phyloP scores from a whole-genome alignment of 1,139 yeast species.

The Yamadazyma jaroonii region DNA sequence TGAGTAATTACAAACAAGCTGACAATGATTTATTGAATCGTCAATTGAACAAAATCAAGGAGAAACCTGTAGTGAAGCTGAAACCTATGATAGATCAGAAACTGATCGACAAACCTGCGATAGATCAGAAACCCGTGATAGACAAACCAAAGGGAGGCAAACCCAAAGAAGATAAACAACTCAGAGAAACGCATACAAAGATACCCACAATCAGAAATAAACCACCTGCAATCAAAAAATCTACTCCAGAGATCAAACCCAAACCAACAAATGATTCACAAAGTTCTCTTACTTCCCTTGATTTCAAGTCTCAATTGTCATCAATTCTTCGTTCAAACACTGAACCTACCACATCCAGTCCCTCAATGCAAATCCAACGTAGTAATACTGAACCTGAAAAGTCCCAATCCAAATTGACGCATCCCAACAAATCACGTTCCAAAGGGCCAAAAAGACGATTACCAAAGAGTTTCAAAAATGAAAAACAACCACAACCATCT shows the following conservation, averaged over 20 bases:
- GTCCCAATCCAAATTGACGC: constrained; percentile 37
- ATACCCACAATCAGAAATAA: no score
- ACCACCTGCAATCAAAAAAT: no score
- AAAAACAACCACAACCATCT: background rate
- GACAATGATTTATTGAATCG: constrained; percentile 13
- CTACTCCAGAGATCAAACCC: no score
- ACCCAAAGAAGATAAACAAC: no score
- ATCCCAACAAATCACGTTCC: constrained; percentile 60
- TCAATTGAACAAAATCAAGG: constrained; percentile 12
- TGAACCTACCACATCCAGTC: constrained; percentile 7
- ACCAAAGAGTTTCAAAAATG: constrained; percentile 37
- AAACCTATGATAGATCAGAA: constrained; percentile 17
- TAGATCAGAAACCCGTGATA: constrained; percentile 7
- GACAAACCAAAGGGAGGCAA: constrained; percentile 9
- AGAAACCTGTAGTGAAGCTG: constrained; percentile 16
- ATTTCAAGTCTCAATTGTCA: constrained; percentile 14
- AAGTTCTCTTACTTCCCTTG: constrained; percentile 3
- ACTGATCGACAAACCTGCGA: constrained; percentile 10
- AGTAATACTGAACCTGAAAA: constrained; percentile 7
- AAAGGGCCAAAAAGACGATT: constrained; percentile 75
- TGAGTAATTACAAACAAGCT: constrained; percentile 9
- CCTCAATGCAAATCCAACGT: background rate
- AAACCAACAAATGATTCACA: background rate
- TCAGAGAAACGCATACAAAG: no score
- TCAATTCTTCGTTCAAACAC: constrained; percentile 14